These are phyloP conservation scores for Phytophthora sansomeana DNA, from an alignment of 352 stramenopile species.

Conservation along the genomic window DNA sequence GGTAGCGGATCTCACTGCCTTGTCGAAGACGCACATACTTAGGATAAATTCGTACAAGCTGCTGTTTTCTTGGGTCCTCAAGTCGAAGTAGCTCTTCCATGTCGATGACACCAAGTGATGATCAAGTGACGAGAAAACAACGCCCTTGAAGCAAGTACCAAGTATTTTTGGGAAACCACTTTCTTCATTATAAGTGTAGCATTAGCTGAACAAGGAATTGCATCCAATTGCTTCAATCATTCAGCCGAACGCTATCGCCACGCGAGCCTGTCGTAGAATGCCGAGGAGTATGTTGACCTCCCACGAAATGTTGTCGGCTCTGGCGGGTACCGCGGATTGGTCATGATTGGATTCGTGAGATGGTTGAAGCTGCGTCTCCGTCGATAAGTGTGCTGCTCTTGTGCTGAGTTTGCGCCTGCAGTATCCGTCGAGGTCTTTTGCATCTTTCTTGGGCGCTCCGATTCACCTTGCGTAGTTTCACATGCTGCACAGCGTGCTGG, in stretches of 20 bases:
- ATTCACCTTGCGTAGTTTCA: slow-evolving; percentile 9
- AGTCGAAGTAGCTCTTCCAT: slow-evolving; percentile 29
- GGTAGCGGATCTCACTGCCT: slow-evolving; percentile 70
- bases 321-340: slow-evolving; percentile 55
- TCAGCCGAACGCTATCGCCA: slow-evolving; percentile 39
- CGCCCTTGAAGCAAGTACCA: neutral
- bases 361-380: slow-evolving; percentile 23
- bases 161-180: slow-evolving; percentile 32
- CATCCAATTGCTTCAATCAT: neutral
- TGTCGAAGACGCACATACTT: slow-evolving; percentile 72
- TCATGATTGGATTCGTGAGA: slow-evolving; percentile 56
- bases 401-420: neutral
- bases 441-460: slow-evolving; percentile 30
- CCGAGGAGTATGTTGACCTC: slow-evolving; percentile 50
- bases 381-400: slow-evolving; percentile 20
- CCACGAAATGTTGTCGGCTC: slow-evolving; percentile 49
- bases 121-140: neutral
- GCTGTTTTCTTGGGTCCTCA: slow-evolving; percentile 41
- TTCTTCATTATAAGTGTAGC: slow-evolving; percentile 7
- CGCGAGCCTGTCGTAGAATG: slow-evolving; percentile 37
- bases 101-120: neutral
- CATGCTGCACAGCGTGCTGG: slow-evolving; percentile 11
- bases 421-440: slow-evolving; percentile 7
- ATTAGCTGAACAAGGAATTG: neutral
- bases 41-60: slow-evolving; percentile 62